These are phyloP conservation scores for Trichoderma asperellum DNA, from an alignment of 2,329 filamentous ascomycete genomes.

Conservation along the genomic window DNA sequence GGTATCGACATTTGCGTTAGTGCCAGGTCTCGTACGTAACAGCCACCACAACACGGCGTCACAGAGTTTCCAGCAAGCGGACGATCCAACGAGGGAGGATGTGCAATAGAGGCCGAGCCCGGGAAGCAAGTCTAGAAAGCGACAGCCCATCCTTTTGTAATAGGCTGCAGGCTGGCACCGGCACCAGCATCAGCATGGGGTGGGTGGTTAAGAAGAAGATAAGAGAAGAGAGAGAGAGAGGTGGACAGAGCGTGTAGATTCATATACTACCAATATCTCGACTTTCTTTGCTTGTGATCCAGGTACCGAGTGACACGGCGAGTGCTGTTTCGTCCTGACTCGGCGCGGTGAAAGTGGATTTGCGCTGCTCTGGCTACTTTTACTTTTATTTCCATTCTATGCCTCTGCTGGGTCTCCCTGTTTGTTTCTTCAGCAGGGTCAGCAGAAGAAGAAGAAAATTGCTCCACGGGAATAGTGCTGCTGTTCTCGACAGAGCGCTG, in stretches of 20 bases:
- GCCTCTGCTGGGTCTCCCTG: background rate
- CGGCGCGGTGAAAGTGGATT: background rate
- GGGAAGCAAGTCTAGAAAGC: background rate
- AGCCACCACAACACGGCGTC: slow-evolving; percentile 21
- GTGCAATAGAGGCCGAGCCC: background rate
- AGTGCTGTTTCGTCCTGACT: background rate
- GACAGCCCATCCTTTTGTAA: background rate
- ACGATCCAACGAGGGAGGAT: background rate
- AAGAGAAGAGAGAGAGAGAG: background rate
- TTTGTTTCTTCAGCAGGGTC: background rate
- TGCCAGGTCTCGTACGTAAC: slow-evolving; percentile 4
- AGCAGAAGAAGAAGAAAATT: background rate
- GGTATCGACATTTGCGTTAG: background rate
- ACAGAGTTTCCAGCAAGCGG: background rate
- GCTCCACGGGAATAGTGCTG: background rate
- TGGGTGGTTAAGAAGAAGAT: background rate
- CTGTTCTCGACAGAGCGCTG: background rate
- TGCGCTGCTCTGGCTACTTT: background rate
- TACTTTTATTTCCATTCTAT: background rate
- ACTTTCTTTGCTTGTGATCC: background rate
- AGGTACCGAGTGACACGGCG: background rate
- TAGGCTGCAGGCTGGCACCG: background rate
- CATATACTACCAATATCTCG: background rate
- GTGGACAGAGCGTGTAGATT: background rate
- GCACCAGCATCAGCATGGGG: background rate